A percentile compares a stretch with the other conserved stretches of the same genome.
Evolutionary conservation across 2,329 filamentous ascomycete genomes (phyloP).

Genomic region (Cytospora mali): DNA sequence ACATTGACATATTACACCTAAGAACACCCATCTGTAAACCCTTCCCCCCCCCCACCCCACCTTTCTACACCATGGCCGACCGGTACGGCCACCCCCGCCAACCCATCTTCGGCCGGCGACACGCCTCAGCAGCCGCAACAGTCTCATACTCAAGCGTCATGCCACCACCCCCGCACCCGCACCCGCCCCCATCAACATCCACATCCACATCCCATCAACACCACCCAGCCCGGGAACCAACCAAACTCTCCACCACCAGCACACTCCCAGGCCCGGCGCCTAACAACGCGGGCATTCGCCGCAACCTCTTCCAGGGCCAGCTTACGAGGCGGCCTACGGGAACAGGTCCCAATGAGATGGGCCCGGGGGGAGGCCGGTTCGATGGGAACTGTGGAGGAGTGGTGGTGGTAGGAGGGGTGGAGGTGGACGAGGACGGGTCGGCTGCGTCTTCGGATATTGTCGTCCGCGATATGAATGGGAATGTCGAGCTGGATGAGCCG

Average conservation of each 20-base stretch:
- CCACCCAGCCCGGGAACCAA: not conserved
- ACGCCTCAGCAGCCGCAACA: conserved; percentile 26
- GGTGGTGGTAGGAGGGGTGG: conserved; percentile 51
- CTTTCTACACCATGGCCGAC: conserved; percentile 34
- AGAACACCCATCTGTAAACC: not conserved
- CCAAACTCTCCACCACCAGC: conserved; percentile 1
- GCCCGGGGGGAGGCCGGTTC: not conserved
- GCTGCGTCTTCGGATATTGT: conserved; percentile 65
- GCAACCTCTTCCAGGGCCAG: conserved; percentile 63
- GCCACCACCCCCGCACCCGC: not conserved
- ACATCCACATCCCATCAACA: conserved; percentile 6
- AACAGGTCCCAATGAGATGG: not conserved
- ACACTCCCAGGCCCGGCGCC: not conserved
- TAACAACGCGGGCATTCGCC: conserved; percentile 42
- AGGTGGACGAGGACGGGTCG: conserved; percentile 53
- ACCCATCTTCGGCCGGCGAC: conserved; percentile 26
- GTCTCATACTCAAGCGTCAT: conserved; percentile 27
- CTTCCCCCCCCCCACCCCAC: not conserved
- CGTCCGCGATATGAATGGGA: conserved; percentile 63
- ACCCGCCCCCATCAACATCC: conserved; percentile 9
- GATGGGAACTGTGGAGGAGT: conserved; percentile 35
- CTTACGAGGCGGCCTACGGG: conserved; percentile 58
- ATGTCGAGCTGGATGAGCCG: conserved; percentile 62
- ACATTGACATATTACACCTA: too few relatives aligned
- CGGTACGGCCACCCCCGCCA: conserved; percentile 30